Conservation (phyloP, 2,329 filamentous ascomycete genomes). For the Phialophora tarda region DNA sequence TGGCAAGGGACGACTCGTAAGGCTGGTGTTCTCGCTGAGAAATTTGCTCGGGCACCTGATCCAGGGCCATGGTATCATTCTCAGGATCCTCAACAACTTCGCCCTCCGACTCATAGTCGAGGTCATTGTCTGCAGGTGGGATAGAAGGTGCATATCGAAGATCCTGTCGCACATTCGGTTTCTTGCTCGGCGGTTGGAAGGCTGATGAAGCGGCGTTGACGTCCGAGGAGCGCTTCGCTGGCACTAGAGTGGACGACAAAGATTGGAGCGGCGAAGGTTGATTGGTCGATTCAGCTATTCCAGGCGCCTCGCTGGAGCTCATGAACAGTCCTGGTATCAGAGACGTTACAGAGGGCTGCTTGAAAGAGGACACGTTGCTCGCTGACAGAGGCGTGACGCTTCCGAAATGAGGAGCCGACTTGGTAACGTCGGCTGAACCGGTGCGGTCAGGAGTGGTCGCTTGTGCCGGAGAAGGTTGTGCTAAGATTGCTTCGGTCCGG, state of each 20-base stretch:
- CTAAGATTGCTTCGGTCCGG: constrained; percentile 37
- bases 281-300: constrained; percentile 11
- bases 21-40: constrained; percentile 3
- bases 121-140: constrained; percentile 5
- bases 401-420: constrained; percentile 7
- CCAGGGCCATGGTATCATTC: constrained; percentile 23
- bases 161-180: constrained; percentile 31
- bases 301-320: constrained; percentile 42
- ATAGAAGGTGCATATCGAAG: constrained; percentile 30
- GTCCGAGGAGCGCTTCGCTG: constrained; percentile 20
- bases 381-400: constrained; percentile 22
- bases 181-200: constrained; percentile 16
- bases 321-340: constrained; percentile 62
- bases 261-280: neutral
- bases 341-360: constrained; percentile 45
- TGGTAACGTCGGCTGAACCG: neutral
- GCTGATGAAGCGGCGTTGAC: constrained; percentile 12
- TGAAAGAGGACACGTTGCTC: neutral
- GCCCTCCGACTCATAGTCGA: constrained; percentile 32
- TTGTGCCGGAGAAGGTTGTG: neutral
- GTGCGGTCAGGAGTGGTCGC: constrained; percentile 4
- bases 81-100: constrained; percentile 30
- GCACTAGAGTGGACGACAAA: constrained; percentile 1
- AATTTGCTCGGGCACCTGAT: constrained; percentile 20
- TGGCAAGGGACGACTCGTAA: constrained; percentile 38